phyloP scores from a whole-genome alignment of 352 stramenopile genomes.

The Phytopythium mirpurense region DNA sequence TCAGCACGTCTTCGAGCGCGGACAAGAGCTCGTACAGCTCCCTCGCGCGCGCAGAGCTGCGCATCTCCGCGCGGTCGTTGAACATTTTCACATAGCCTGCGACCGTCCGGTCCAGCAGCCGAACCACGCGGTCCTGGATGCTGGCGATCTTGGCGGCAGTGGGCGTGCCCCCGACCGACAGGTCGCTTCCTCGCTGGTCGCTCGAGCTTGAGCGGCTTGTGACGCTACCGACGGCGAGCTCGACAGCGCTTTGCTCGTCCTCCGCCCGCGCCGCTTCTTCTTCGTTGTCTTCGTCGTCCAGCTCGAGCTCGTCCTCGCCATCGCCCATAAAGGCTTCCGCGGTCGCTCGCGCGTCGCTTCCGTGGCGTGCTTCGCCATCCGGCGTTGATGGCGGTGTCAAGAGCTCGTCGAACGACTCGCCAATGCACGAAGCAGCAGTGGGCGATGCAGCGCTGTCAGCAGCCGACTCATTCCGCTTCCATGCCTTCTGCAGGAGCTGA shows the following conservation, averaged over 20 bases:
- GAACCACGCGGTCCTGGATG: slow-evolving; percentile 46
- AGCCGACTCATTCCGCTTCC: slow-evolving; percentile 28
- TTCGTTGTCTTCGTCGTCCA: slow-evolving; percentile 7
- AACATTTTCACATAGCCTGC: slow-evolving; percentile 55
- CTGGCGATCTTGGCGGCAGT: slow-evolving; percentile 12
- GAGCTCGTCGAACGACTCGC: slow-evolving; percentile 18
- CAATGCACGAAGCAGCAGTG: slow-evolving; percentile 9
- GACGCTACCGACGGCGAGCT: not conserved
- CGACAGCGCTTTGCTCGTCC: not conserved
- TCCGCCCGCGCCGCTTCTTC: not conserved
- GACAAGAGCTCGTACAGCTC: slow-evolving; percentile 70
- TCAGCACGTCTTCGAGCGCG: slow-evolving; percentile 61
- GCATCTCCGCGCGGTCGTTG: slow-evolving; percentile 55
- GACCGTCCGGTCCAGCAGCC: slow-evolving; percentile 54
- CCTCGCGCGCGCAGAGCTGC: slow-evolving; percentile 47
- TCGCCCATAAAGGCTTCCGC: slow-evolving; percentile 4
- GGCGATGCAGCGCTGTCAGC: slow-evolving; percentile 11
- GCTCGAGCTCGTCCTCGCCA: not conserved
- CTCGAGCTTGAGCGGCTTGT: not conserved
- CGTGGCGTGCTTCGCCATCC: slow-evolving; percentile 11
- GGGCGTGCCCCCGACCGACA: not conserved
- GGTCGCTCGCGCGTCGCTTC: slow-evolving; percentile 8
- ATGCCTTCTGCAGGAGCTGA: slow-evolving; percentile 61
- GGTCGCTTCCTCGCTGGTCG: slow-evolving; percentile 2
- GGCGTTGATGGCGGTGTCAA: slow-evolving; percentile 18